These are phyloP conservation scores for Dothideomycetidae sp. DNA, from an alignment of 2,329 filamentous ascomycete species.

Conservation along the genomic window DNA sequence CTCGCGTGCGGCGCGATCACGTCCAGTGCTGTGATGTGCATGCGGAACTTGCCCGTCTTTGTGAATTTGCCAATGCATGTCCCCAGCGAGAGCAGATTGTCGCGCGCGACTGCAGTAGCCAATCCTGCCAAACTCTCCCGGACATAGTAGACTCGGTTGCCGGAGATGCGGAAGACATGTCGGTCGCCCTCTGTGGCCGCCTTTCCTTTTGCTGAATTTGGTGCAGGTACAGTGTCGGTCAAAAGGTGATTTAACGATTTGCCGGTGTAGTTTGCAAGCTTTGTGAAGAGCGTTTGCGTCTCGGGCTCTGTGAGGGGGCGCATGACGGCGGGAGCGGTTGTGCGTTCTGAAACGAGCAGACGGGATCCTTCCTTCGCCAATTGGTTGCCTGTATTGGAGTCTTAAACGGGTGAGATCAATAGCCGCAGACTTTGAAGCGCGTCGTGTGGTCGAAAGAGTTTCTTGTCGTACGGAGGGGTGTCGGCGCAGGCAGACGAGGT, in stretches of 20 bases:
- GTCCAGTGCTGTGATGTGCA: slow-evolving; percentile 85
- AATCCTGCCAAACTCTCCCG: slow-evolving; percentile 80
- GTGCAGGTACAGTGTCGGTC: slow-evolving; percentile 27
- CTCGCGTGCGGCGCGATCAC: slow-evolving; percentile 81
- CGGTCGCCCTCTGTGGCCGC: slow-evolving; percentile 38
- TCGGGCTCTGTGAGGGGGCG: slow-evolving; percentile 67
- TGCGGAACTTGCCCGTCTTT: slow-evolving; percentile 86
- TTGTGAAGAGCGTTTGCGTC: slow-evolving; percentile 71
- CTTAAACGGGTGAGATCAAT: too few species aligned
- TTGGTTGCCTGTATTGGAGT: too few species aligned
- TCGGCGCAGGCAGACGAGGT: too few species aligned
- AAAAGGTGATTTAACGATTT: slow-evolving; percentile 67
- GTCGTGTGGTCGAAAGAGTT: too few species aligned
- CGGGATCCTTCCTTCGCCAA: too few species aligned
- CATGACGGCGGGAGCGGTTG: slow-evolving; percentile 41
- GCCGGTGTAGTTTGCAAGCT: slow-evolving; percentile 88
- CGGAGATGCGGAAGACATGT: slow-evolving; percentile 73
- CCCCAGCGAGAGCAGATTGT: slow-evolving; percentile 73
- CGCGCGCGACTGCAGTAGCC: slow-evolving; percentile 69
- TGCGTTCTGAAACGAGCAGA: too few species aligned
- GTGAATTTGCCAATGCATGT: slow-evolving; percentile 91
- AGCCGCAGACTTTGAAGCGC: too few species aligned
- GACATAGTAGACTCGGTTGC: slow-evolving; percentile 81
- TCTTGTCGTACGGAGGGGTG: too few species aligned
- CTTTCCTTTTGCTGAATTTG: slow-evolving; percentile 34